Evolutionary conservation across 129 eudicot species (phyloP).

Genomic region (Saposhnikovia divaricata): DNA sequence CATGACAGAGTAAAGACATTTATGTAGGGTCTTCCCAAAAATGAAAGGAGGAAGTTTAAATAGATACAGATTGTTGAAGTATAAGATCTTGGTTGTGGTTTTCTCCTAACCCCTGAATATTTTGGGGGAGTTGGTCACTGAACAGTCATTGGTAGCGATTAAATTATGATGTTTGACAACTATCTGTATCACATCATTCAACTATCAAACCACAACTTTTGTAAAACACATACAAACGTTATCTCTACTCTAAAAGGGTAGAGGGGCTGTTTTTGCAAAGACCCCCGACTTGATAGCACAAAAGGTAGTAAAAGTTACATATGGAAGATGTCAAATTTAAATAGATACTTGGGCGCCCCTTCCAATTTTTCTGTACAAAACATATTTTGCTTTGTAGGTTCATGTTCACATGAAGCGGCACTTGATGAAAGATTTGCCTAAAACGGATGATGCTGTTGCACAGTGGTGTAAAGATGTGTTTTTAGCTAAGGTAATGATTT

Average conservation of each 20-base stretch:
- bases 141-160: not conserved
- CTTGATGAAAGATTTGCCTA: conserved; percentile 84
- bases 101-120: not conserved
- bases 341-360: not conserved
- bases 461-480: conserved; percentile 91
- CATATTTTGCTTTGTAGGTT: conserved; percentile 37
- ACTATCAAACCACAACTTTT: no score
- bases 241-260: not conserved
- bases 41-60: not conserved
- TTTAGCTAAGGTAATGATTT: conserved; percentile 54
- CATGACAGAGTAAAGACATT: no score
- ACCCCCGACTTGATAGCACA: not conserved
- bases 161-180: not conserved
- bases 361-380: not conserved
- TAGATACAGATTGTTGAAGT: not conserved
- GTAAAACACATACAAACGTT: no score
- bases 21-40: not conserved
- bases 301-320: not conserved
- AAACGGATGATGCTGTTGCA: conserved; percentile 71
- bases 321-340: not conserved
- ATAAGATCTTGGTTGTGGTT: not conserved
- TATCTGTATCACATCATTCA: no score
- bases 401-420: conserved; percentile 84
- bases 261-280: not conserved
- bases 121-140: not conserved